These are phyloP conservation scores for Collybia sordida DNA, from an alignment of 768 basidiomycete species.

Conservation along the genomic window DNA sequence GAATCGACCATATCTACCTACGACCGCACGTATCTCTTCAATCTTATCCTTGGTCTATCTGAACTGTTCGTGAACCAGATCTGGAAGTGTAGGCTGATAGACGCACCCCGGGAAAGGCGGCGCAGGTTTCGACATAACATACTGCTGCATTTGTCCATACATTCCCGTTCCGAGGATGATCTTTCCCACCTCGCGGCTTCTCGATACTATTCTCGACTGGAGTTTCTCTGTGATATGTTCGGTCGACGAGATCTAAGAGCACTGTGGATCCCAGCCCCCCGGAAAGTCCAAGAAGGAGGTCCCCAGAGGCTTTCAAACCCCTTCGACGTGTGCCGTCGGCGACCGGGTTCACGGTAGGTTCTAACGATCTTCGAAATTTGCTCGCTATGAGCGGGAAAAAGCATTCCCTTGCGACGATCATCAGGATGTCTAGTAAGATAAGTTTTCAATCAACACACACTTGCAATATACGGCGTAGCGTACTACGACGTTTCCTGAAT, in stretches of 20 bases:
- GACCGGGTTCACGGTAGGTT: constrained; percentile 61
- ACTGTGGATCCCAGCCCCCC: constrained; percentile 78
- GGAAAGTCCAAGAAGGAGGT: constrained; percentile 70
- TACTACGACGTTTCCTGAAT: constrained; percentile 66
- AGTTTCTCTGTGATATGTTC: constrained; percentile 48
- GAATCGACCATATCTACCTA: constrained; percentile 47
- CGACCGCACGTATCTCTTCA: constrained; percentile 45
- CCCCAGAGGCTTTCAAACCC: constrained; percentile 64
- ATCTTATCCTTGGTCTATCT: constrained; percentile 55
- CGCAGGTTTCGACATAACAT: constrained; percentile 71
- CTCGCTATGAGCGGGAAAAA: constrained; percentile 60
- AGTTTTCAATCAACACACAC: constrained; percentile 35
- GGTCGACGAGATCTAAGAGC: constrained; percentile 65
- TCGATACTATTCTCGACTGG: constrained; percentile 18
- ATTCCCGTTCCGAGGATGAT: constrained; percentile 61
- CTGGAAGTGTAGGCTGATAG: not conserved
- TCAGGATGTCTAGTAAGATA: not conserved
- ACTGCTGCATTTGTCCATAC: constrained; percentile 64
- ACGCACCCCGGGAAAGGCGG: constrained; percentile 61
- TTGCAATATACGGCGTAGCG: constrained; percentile 86
- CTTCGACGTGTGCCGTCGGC: constrained; percentile 56
- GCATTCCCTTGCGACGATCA: constrained; percentile 49
- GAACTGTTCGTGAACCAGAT: constrained; percentile 9
- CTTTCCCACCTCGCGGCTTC: constrained; percentile 51
- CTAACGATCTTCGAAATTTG: constrained; percentile 66